Evolutionary conservation across 1,284 basidiomycete species (phyloP), one percentile per base, ranked within the genome.

Genomic region (Microbotryum scabiosae): DNA sequence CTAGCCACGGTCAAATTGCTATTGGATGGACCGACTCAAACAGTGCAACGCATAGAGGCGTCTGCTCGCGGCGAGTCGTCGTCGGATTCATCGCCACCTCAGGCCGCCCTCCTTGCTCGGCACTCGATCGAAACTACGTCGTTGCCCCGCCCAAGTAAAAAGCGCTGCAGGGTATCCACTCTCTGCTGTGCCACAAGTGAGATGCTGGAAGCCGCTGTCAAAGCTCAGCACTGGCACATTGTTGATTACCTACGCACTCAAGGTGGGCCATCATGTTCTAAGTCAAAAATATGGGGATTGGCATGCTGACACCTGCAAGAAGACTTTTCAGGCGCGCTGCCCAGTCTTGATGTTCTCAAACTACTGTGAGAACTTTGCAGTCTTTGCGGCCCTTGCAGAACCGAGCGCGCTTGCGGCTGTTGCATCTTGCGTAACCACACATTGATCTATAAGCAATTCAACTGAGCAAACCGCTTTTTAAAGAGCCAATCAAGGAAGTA

Each of bases 1-100:
- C 74, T 91, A 14, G 65, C 70, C 0, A 77, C 90, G 57, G 84
- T 93, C 36, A 83, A 81, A 71, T 74, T 86, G 74, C 79, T 93
- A 23, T 78, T 93, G 54, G 89, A 93, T 18, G 36, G 72, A 78
- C 81, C 52, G 75, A 71, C 44, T 76, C 75, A 7, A 63, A 64
- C 18, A 21, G 23, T 21, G 28, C 26, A 18, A 8, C 21, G 14
- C 30, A 8, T n/a, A 25, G 41, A 45, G 57, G 36, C 43, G 8
- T 43, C 36, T 23, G 6, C 56, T 36, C 4, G 60, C 50, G 30
- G 9, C 30, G 7, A 10, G 43, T 20, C n/a, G 44, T 5, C 18
- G 23, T 28, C 14, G 51, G 56, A 12, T 41, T 3, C 14, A 3
- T 18, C 16, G 36, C 36, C 36, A 18, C 36, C 12, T 16, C 14